A percentile compares a stretch with the other conserved stretches of the same genome.
Conservation (phyloP, 805 yeast genomes). For the Ogataea populi-albae region DNA sequence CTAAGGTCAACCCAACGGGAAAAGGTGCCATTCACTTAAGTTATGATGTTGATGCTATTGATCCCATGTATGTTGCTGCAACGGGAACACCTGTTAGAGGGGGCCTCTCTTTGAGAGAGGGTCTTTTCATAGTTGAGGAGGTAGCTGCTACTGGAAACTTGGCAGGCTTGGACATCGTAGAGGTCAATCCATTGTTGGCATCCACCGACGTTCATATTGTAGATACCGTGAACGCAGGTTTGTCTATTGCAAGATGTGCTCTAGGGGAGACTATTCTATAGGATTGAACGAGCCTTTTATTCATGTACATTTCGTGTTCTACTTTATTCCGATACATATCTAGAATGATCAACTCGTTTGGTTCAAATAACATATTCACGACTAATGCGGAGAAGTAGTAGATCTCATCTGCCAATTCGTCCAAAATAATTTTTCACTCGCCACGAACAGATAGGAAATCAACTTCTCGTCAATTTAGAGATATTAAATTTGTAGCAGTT, state of each 20-base stretch:
- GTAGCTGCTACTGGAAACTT: conserved; percentile 87
- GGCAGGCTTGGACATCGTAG: conserved; percentile 87
- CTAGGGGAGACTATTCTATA: conserved; percentile 84
- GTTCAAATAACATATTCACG: no score
- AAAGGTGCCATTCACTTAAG: conserved; percentile 79
- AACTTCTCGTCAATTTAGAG: no score
- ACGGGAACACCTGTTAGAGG: conserved; percentile 98
- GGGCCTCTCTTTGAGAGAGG: conserved; percentile 92
- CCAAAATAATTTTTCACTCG: no score
- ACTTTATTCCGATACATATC: no score
- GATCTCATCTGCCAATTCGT: no score
- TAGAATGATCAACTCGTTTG: no score
- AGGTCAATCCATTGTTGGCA: conserved; percentile 87
- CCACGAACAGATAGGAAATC: no score
- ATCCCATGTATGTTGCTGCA: conserved; percentile 91
- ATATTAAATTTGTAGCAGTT: no score
- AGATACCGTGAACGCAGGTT: conserved; percentile 86
- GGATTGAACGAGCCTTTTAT: no score
- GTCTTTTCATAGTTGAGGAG: conserved; percentile 87
- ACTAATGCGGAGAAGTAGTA: no score
- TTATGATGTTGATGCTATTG: conserved; percentile 96
- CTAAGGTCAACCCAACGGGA: conserved; percentile 68
- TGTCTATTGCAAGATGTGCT: conserved; percentile 90
- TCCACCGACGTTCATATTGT: conserved; percentile 68
- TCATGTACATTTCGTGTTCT: no score